Evolutionary conservation across 805 yeast genomes (phyloP), one percentile per base, ranked within the genome.

Genomic region (Tetrapisispora fleetii): DNA sequence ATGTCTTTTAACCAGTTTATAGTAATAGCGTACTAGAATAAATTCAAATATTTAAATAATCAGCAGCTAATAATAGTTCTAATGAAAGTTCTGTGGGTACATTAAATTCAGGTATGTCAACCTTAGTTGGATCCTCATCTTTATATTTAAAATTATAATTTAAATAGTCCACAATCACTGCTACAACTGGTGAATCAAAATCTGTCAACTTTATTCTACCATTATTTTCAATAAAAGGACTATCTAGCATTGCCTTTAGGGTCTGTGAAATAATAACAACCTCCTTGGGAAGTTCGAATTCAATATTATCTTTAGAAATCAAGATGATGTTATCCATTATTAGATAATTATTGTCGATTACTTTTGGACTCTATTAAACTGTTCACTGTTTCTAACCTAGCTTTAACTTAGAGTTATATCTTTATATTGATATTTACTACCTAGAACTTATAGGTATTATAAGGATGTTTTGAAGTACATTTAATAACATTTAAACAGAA

Each of bases 41-140:
- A 14, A 32, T 32, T 48, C 52, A 58, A 48, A 66, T 56, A 54
- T 58, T 55, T 46, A 65, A 52, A 62, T 79, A 91, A 62, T 93
- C 99, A 1, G 98, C 96, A 24, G 95, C 96, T 36, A 93, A 91
- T 41, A 93, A 67, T 55, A 91, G 69, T 62, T 93, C 98, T 52
- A 91, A 70, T 0, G 98, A 96, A 79, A 91, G 77, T 55, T 88
- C 97, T 0, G 97, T 90, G 1, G 98, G 96, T 2, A 93, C 79
- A 36, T 85, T 84, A 65, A 93, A 93, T 48, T 85, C 93, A 0
- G 96, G 95, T 7, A 85, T 78, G 4, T 77, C 79, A 8, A 50
- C 56, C 24, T 65, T 68, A 6, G 40, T 27, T 7, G 61, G 54
- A 33, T 71, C 75, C 0, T 73, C 76, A 45, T 77, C 79, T 52